Base-by-base conservation (phyloP, 169 alveolate species). In the Plasmodium fragile region DNA sequence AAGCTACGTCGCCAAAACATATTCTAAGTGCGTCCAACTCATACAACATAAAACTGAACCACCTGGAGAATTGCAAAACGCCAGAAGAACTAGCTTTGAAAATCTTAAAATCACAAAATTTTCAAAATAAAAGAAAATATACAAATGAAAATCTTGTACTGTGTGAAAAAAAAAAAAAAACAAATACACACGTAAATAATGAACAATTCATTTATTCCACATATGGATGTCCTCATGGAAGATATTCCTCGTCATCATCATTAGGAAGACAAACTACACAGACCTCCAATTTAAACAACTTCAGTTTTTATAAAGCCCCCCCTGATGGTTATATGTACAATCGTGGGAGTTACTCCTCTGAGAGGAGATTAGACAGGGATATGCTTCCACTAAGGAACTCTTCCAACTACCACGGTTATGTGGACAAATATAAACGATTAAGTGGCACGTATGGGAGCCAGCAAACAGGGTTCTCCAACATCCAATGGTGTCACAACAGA, bases 71-170 rank as follows among this genome's bases (percentile, higher is more conserved):
- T 2, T 78, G 90, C 32, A 89, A 28, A 41, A 89, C 90, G 10
- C 90, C 94, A 11, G 94, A 89, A 89, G 94, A 89, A 59, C 32
- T 89, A 78, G 94, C 94, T 25, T 36, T 89, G 30, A 53, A 79
- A 43, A 89, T 89, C 4, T 89, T 89, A 69, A 89, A 89, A 41
- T 55, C 94, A 1, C 87, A 89, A 78, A 78, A 78, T 65, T 78
- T 78, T 30, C 75, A 78, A 78, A 89, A 89, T 89, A 89, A 89
- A 77, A 89, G 94, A 78, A 89, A 89, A 78, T 89, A 89, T 25
- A 89, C 94, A 78, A 69, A 78, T 78, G 55, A 89, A 39, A 69
- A 78, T 77, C 73, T 39, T 49, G 18, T 16, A 2, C 34, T 8
- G 65, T 89, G 49, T 59, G 55, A 89, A 59, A 89, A 78, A 25